Evolutionary conservation across 2,329 filamentous ascomycete species (phyloP).

Genomic region (Alternaria arborescens): DNA sequence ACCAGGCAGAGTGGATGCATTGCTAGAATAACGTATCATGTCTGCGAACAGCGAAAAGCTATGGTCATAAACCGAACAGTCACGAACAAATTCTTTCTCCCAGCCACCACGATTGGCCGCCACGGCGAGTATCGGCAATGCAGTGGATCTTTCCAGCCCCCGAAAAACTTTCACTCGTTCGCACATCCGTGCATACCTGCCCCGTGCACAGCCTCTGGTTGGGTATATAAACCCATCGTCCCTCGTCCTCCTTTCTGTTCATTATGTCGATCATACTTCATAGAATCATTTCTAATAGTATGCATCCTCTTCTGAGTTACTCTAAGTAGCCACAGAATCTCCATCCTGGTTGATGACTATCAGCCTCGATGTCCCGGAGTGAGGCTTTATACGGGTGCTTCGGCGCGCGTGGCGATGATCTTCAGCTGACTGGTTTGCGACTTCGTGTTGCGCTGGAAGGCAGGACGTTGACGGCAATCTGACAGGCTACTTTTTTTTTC

Average conservation of each 20-base stretch:
- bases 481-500: slow-evolving; percentile 68
- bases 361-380: slow-evolving; percentile 90
- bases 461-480: slow-evolving; percentile 86
- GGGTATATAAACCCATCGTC: neutral
- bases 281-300: slow-evolving; percentile 83
- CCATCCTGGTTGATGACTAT: slow-evolving; percentile 88
- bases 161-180: neutral
- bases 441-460: slow-evolving; percentile 77
- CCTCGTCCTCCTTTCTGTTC: slow-evolving; percentile 3
- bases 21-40: neutral
- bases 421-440: slow-evolving; percentile 76
- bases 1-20: neutral
- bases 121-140: neutral
- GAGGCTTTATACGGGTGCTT: slow-evolving; percentile 72
- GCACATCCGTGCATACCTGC: slow-evolving; percentile 23
- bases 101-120: neutral
- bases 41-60: neutral
- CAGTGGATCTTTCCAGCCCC: neutral
- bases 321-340: slow-evolving; percentile 90
- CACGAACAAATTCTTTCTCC: neutral
- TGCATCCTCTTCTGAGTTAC: slow-evolving; percentile 91
- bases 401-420: slow-evolving; percentile 96
- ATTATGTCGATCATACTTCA: slow-evolving; percentile 26
- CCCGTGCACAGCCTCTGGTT: neutral
- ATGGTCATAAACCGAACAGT: neutral